phyloP scores from a whole-genome alignment of 2,329 filamentous ascomycete genomes.

The Cordyceps cateniannulata region DNA sequence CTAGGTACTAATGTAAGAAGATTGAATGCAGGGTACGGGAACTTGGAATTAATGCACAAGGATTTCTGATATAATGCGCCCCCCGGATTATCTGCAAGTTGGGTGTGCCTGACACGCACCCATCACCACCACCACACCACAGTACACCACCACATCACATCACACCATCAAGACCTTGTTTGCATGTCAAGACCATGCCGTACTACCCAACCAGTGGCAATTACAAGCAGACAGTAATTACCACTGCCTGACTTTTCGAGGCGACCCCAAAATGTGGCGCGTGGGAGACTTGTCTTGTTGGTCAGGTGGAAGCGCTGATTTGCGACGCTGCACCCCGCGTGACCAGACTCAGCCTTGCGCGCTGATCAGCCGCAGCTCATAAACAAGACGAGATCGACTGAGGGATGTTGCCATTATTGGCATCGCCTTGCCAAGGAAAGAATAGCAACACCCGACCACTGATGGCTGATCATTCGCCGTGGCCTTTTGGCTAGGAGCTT shows the following conservation, averaged over 20 bases:
- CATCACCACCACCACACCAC: neutral
- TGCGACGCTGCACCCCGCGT: neutral
- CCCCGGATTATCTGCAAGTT: neutral
- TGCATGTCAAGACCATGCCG: neutral
- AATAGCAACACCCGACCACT: too few relatives aligned
- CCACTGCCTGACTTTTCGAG: too few relatives aligned
- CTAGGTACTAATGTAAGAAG: too few relatives aligned
- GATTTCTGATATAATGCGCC: neutral
- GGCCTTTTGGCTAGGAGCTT: neutral
- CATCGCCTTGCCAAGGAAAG: neutral
- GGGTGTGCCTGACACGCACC: neutral
- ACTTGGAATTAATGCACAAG: neutral
- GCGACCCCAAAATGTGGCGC: neutral
- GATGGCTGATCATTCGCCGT: neutral
- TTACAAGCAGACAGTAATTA: too few relatives aligned
- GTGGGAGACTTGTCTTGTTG: conserved; percentile 9
- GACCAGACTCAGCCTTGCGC: conserved; percentile 10
- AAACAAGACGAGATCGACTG: neutral
- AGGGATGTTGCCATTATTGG: neutral
- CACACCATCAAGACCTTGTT: neutral
- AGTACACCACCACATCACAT: neutral
- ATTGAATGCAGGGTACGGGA: neutral
- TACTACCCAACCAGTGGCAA: neutral
- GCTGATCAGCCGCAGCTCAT: conserved; percentile 4
- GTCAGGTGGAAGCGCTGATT: conserved; percentile 9